phyloP scores from a whole-genome alignment of 164 flowering plant genomes.

The Aristolochia fimbriata region DNA sequence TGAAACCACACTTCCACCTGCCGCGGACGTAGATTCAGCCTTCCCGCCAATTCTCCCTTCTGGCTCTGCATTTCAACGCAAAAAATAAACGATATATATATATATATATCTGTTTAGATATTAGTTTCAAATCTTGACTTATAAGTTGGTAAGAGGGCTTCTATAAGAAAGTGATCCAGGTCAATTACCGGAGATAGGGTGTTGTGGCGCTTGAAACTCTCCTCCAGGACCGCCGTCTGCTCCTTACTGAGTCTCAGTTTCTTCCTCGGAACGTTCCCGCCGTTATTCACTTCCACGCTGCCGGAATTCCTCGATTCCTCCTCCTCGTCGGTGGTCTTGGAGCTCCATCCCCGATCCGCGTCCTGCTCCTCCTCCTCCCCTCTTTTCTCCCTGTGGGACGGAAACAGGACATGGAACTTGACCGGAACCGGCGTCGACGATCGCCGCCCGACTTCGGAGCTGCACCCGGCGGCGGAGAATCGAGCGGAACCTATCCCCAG shows the following conservation, averaged over 20 bases:
- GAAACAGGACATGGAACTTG: conserved; percentile 14
- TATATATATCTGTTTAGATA: no score
- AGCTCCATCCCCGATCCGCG: conserved; percentile 1
- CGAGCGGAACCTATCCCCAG: conserved; percentile 12
- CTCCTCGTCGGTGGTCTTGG: conserved; percentile 6
- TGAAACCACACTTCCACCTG: conserved; percentile 98
- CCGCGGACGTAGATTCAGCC: conserved; percentile 54
- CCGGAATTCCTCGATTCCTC: conserved; percentile 1
- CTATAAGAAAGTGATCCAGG: no score
- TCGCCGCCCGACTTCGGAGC: background rate
- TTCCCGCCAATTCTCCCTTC: conserved; percentile 49
- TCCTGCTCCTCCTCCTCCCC: conserved; percentile 10
- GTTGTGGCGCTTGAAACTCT: conserved; percentile 33
- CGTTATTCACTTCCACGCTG: background rate
- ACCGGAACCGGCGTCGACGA: conserved; percentile 1
- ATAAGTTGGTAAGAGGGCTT: no score
- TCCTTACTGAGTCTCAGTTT: conserved; percentile 36
- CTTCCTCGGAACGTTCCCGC: conserved; percentile 10
- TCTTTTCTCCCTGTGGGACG: conserved; percentile 4
- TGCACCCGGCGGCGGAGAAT: background rate
- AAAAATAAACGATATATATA: no score
- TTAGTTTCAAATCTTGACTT: no score
- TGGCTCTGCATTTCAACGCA: conserved; percentile 34
- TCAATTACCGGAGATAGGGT: conserved; percentile 41
- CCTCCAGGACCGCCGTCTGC: conserved; percentile 33